Conservation (phyloP, 2,329 filamentous ascomycete species). For the Lomentospora prolificans region DNA sequence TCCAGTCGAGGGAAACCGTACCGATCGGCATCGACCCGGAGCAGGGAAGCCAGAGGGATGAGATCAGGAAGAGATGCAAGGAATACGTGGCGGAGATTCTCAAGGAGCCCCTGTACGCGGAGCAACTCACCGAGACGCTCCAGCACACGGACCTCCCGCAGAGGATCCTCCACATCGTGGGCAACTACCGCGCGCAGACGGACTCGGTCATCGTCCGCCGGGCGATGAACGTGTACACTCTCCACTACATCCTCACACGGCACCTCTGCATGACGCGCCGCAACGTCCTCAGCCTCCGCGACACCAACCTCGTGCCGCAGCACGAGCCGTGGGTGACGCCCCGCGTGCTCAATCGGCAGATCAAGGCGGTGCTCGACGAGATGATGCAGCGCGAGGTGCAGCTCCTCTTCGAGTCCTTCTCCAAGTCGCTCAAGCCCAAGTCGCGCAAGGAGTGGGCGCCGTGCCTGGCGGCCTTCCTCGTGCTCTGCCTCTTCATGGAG, state of each 20-base stretch:
- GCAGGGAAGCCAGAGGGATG: conserved; percentile 30
- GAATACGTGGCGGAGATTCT: conserved; percentile 40
- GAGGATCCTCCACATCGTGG: conserved; percentile 36
- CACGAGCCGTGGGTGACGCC: conserved; percentile 37
- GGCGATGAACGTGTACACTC: conserved; percentile 44
- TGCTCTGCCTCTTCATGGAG: conserved; percentile 51
- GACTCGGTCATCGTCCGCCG: conserved; percentile 40
- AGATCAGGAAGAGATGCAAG: conserved; percentile 34
- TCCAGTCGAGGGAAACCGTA: conserved; percentile 32
- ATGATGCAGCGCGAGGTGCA: conserved; percentile 41
- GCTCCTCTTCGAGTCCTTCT: conserved; percentile 41
- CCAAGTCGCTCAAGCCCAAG: conserved; percentile 44
- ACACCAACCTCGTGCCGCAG: conserved; percentile 32
- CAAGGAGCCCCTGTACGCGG: conserved; percentile 35
- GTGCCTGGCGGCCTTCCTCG: conserved; percentile 45
- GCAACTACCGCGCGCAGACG: conserved; percentile 34
- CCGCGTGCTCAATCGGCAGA: conserved; percentile 44
- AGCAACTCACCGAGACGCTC: conserved; percentile 39
- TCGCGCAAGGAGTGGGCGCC: conserved; percentile 44
- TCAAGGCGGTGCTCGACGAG: conserved; percentile 48
- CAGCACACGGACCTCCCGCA: conserved; percentile 34
- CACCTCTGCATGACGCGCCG: conserved; percentile 41
- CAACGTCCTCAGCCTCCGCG: conserved; percentile 30
- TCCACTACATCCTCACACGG: conserved; percentile 46
- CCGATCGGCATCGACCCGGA: conserved; percentile 41